Evolutionary conservation across 352 stramenopile genomes (phyloP).

Genomic region (Phytopythium chamaehyphon): DNA sequence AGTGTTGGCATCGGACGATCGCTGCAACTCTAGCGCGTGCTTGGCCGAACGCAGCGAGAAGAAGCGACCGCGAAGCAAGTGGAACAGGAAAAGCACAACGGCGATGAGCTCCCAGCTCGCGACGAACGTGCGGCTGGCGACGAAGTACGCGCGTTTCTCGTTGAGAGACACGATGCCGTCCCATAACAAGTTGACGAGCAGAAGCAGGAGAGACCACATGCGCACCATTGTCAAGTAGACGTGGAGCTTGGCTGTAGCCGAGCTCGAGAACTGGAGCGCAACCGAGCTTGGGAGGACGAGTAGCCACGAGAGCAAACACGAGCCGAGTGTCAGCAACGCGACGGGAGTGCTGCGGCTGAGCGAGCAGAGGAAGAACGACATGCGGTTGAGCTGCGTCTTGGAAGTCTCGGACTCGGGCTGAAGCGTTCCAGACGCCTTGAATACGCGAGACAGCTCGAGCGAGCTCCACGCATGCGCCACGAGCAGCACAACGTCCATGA

Average conservation of each 20-base stretch:
- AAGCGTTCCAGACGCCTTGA: neutral
- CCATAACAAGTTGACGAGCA: slow-evolving; percentile 25
- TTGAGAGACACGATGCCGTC: slow-evolving; percentile 21
- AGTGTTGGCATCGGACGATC: slow-evolving; percentile 16
- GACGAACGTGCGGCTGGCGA: slow-evolving; percentile 28
- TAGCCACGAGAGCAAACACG: slow-evolving; percentile 47
- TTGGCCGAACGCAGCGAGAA: slow-evolving; percentile 21
- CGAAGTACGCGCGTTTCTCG: slow-evolving; percentile 28
- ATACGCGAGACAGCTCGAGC: slow-evolving; percentile 13
- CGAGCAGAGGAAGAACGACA: slow-evolving; percentile 30
- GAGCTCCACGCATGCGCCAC: slow-evolving; percentile 25
- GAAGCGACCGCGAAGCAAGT: slow-evolving; percentile 14
- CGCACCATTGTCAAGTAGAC: slow-evolving; percentile 32
- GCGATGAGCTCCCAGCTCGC: slow-evolving; percentile 31
- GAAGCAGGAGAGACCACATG: slow-evolving; percentile 31
- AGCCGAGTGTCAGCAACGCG: slow-evolving; percentile 20
- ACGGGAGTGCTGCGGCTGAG: slow-evolving; percentile 38
- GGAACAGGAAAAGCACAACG: slow-evolving; percentile 9
- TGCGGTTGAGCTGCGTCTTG: slow-evolving; percentile 3
- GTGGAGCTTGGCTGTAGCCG: slow-evolving; percentile 23
- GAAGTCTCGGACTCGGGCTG: slow-evolving; percentile 11
- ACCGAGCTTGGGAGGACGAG: slow-evolving; percentile 49
- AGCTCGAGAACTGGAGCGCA: slow-evolving; percentile 25
- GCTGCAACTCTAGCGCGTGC: slow-evolving; percentile 28
- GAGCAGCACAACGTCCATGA: slow-evolving; percentile 24